These are phyloP conservation scores for Mycena pura DNA, from an alignment of 768 basidiomycete genomes.

Conservation along the genomic window DNA sequence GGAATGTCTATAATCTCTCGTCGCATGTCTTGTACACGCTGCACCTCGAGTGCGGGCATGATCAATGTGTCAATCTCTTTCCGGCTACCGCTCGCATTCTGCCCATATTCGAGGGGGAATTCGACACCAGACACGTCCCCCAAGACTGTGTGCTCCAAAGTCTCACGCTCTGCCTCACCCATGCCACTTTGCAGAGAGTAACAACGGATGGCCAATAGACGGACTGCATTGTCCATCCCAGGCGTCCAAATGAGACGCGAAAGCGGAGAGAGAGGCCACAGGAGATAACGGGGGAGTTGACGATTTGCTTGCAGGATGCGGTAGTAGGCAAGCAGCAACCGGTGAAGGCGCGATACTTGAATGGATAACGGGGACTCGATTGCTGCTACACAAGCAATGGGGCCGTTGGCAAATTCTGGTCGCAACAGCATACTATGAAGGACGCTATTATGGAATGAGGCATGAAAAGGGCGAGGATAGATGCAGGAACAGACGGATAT, in stretches of 20 bases:
- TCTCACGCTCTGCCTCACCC: slow-evolving; percentile 76
- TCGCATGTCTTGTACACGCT: slow-evolving; percentile 61
- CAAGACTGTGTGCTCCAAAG: slow-evolving; percentile 65
- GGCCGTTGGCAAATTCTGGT: slow-evolving; percentile 55
- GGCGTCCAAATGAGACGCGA: slow-evolving; percentile 51
- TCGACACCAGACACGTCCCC: slow-evolving; percentile 67
- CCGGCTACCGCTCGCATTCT: slow-evolving; percentile 51
- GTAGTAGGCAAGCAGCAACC: slow-evolving; percentile 79
- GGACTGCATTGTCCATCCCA: slow-evolving; percentile 63
- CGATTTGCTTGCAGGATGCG: slow-evolving; percentile 80
- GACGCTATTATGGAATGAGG: slow-evolving; percentile 48
- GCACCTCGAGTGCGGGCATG: slow-evolving; percentile 71
- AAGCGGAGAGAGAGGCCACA: slow-evolving; percentile 70
- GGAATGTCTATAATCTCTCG: slow-evolving; percentile 47
- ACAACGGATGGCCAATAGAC: slow-evolving; percentile 76
- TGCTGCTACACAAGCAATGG: slow-evolving; percentile 54
- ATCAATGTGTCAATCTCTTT: slow-evolving; percentile 80
- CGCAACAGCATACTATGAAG: slow-evolving; percentile 57
- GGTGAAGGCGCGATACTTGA: slow-evolving; percentile 62
- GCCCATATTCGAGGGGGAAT: slow-evolving; percentile 65
- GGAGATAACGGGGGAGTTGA: slow-evolving; percentile 62
- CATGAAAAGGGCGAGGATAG: neutral
- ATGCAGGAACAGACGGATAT: slow-evolving; percentile 61
- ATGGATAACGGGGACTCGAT: slow-evolving; percentile 37
- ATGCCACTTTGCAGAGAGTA: slow-evolving; percentile 80